Evolutionary conservation across 768 basidiomycete genomes (phyloP), one percentile per base, ranked within the genome.

Genomic region (Collybia mongolica): DNA sequence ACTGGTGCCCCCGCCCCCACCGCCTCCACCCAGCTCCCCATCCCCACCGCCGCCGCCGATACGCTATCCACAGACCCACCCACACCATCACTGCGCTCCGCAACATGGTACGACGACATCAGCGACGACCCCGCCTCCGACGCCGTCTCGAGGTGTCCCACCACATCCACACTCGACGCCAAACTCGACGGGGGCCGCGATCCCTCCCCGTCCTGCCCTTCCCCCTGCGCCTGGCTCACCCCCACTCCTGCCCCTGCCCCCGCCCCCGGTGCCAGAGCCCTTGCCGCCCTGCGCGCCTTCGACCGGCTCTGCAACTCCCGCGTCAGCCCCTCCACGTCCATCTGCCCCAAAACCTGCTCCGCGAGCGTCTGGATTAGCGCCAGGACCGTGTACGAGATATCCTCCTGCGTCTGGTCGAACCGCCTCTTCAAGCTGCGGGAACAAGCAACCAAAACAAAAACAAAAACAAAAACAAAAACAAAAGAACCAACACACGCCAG

Each of bases 281-380:
- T 42, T 26, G 17, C 44, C 15, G 53, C 50, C 18, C 45, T 39
- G 18, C 60, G 51, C 26, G 56, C 57, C 52, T 58, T 64, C n/a
- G 72, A 69, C 18, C 67, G 58, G 60, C 54, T 76, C 52, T 74
- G 73, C 1, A 76, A 61, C 54, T 76, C 85, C 14, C 75, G 64
- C 0, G 86, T 90, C 11, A 90, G 67, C 0, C 72, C 72, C 55
- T 93, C 90, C 15, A 93, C 86, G 54, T 93, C 83, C 81, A 93
- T 86, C 24, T 80, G 81, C 19, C 74, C 71, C n/a, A 88, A 66
- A 11, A 93, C 73, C 53, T 85, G 82, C 12, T 77, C 69, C 5
- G 81, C 76, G 15, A 92, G 75, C 1, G 84, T 84, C 1, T 86
- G 84, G 15, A 90, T 65, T 36, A 87, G 74, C 0, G 86, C 83